A percentile compares a stretch with the other conserved stretches of the same genome.
These are phyloP conservation scores for Sugiyamaella americana DNA, from an alignment of 805 yeast genomes.

Conservation along the genomic window DNA sequence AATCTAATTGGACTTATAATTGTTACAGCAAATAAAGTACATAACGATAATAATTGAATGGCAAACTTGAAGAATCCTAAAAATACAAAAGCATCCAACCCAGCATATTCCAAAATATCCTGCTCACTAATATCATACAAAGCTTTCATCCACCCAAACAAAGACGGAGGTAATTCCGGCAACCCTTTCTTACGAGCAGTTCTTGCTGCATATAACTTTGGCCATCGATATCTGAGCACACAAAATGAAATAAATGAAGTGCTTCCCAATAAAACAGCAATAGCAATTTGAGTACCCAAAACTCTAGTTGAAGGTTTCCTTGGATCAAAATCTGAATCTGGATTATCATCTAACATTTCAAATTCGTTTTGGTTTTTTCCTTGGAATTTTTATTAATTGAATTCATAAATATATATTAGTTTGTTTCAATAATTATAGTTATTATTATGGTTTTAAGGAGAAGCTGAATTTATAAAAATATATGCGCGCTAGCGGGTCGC, in stretches of 20 bases:
- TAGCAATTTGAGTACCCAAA: conserved; percentile 67
- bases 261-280: conserved; percentile 64
- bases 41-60: conserved; percentile 56
- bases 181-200: conserved; percentile 39
- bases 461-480: too few species aligned
- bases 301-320: conserved; percentile 40
- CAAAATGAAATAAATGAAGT: conserved; percentile 67
- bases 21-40: conserved; percentile 63
- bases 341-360: conserved; percentile 6
- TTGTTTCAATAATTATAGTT: too few species aligned
- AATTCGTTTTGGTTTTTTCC: too few species aligned
- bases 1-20: conserved; percentile 81
- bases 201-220: conserved; percentile 81
- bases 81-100: conserved; percentile 90
- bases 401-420: too few species aligned
- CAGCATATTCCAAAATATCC: conserved; percentile 82
- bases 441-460: too few species aligned
- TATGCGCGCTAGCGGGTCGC: too few species aligned
- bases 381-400: too few species aligned
- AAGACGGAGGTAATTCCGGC: conserved; percentile 53
- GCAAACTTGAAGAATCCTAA: conserved; percentile 87
- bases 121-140: conserved; percentile 61
- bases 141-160: conserved; percentile 78
- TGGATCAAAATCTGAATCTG: conserved; percentile 11
- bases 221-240: conserved; percentile 63